Evolutionary conservation across 257 asterid genomes (phyloP).

Genomic region (Gentiana dahurica): DNA sequence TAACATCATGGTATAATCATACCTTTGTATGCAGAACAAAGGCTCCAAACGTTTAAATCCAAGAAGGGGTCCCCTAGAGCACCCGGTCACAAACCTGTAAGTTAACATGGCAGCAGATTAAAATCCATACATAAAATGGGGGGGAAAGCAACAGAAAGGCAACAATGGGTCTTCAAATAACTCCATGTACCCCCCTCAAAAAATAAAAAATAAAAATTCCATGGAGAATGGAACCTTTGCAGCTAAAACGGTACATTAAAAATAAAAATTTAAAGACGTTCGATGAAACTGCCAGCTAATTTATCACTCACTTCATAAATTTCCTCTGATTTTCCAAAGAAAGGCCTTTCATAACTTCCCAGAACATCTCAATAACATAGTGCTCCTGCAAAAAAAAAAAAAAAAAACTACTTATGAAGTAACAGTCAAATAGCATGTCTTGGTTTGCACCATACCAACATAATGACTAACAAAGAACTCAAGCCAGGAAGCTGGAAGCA

Average conservation of each 20-base stretch:
- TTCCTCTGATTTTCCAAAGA: slow-evolving; percentile 75
- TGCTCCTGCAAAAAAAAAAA: slow-evolving; percentile 63
- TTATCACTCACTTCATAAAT: slow-evolving; percentile 61
- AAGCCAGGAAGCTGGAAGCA: too few relatives aligned
- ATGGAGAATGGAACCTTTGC: not conserved
- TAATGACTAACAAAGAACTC: too few relatives aligned
- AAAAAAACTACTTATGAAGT: too few relatives aligned
- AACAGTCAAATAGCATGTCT: too few relatives aligned
- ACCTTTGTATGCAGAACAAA: slow-evolving; percentile 89
- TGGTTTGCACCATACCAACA: too few relatives aligned
- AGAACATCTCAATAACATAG: slow-evolving; percentile 78
- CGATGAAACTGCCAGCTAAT: not conserved
- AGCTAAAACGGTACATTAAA: not conserved
- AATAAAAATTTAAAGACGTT: not conserved
- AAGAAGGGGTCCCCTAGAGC: slow-evolving; percentile 98
- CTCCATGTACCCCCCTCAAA: not conserved
- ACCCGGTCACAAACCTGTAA: slow-evolving; percentile 85
- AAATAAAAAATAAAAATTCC: not conserved
- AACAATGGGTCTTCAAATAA: too few relatives aligned
- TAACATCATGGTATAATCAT: not conserved
- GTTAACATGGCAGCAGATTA: slow-evolving; percentile 5
- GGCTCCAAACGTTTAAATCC: slow-evolving; percentile 95
- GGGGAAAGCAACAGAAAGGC: slow-evolving; percentile 4
- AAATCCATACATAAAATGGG: not conserved
- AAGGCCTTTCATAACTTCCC: slow-evolving; percentile 77